phyloP scores from a whole-genome alignment of 2,329 filamentous ascomycete genomes.

The Curvularia lunata region DNA sequence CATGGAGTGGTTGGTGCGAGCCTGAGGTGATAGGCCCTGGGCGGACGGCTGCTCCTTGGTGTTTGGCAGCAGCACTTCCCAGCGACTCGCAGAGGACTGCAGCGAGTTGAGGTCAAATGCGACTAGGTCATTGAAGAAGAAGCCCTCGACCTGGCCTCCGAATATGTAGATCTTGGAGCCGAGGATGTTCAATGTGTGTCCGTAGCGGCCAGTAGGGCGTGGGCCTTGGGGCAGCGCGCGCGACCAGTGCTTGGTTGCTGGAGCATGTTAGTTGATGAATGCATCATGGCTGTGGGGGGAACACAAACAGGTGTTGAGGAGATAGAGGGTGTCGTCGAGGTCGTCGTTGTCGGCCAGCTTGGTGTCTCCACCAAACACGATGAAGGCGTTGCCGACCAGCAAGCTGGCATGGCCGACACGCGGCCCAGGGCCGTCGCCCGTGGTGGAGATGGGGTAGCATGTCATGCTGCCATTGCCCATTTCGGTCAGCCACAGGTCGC shows the following conservation, averaged over 20 bases:
- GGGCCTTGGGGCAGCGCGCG: constrained; percentile 86
- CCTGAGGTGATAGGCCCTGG: constrained; percentile 65
- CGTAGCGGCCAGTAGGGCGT: constrained; percentile 88
- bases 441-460: constrained; percentile 90
- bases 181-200: constrained; percentile 93
- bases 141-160: constrained; percentile 94
- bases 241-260: constrained; percentile 98
- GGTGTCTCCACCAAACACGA: constrained; percentile 97
- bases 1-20: constrained; percentile 92
- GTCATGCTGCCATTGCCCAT: constrained; percentile 80
- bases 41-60: constrained; percentile 62
- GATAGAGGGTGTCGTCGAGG: constrained; percentile 92
- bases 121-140: constrained; percentile 96
- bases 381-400: constrained; percentile 96
- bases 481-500: constrained; percentile 97
- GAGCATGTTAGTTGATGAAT: constrained; percentile 34
- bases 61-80: constrained; percentile 89
- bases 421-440: constrained; percentile 91
- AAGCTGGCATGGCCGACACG: constrained; percentile 93
- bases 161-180: constrained; percentile 98
- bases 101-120: constrained; percentile 96
- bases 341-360: constrained; percentile 93
- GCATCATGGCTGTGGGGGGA: not conserved
- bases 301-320: constrained; percentile 91
- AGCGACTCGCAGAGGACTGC: constrained; percentile 87